Conservation (phyloP, 176 grass and related monocot species). For the Saccharum officinarum region DNA sequence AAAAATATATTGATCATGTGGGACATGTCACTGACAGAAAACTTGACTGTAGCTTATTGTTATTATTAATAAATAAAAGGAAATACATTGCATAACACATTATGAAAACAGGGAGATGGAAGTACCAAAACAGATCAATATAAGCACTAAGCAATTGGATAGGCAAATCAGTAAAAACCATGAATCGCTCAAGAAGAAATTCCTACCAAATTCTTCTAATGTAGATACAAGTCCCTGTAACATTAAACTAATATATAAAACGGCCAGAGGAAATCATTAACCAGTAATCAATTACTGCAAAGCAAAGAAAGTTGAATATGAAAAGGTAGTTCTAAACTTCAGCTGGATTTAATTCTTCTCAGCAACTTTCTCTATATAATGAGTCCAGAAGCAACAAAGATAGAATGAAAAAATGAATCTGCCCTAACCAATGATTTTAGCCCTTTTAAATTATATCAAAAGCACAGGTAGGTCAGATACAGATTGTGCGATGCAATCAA, state of each 20-base stretch:
- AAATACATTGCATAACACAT: neutral
- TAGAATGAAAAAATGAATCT: neutral
- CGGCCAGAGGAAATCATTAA: neutral
- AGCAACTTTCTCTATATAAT: neutral
- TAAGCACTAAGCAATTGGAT: neutral
- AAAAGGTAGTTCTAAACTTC: neutral
- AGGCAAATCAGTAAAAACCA: neutral
- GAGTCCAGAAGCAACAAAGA: neutral
- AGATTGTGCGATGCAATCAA: neutral
- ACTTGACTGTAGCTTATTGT: neutral
- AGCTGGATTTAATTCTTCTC: slow-evolving; percentile 4
- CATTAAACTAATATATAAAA: neutral
- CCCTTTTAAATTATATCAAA: neutral
- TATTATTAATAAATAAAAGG: neutral
- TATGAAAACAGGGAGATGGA: neutral
- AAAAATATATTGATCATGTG: neutral
- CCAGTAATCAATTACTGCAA: neutral
- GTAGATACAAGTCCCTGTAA: neutral
- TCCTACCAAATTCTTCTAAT: neutral
- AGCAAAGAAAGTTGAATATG: neutral
- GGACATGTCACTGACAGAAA: neutral
- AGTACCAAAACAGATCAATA: neutral
- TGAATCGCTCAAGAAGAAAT: neutral
- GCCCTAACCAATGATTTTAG: neutral
- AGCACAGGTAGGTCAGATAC: neutral